phyloP scores from a whole-genome alignment of 495 filamentous ascomycete species.

The Neurospora sp. region DNA sequence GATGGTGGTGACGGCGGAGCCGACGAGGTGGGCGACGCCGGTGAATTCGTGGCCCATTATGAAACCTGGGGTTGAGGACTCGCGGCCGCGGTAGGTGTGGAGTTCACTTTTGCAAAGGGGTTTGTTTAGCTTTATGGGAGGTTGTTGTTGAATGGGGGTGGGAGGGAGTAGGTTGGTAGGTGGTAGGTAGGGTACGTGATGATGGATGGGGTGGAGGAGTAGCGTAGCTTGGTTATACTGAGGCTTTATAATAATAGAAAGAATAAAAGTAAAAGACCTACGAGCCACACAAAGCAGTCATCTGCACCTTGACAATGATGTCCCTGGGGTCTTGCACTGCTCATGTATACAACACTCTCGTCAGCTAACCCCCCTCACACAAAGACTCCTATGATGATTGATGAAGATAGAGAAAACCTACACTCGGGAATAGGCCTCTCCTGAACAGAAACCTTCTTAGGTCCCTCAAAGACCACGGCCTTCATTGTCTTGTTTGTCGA shows the following conservation, averaged over 20 bases:
- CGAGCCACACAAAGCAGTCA: constrained; percentile 88
- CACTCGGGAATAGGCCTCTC: constrained; percentile 53
- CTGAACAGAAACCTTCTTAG: constrained; percentile 50
- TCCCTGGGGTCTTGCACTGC: constrained; percentile 62
- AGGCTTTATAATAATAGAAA: background rate
- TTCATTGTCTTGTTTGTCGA: constrained; percentile 41
- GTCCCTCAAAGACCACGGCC: constrained; percentile 62
- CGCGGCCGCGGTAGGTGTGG: constrained; percentile 80
- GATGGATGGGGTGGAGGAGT: background rate
- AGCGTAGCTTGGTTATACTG: background rate
- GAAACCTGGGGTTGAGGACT: constrained; percentile 40
- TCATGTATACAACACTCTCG: constrained; percentile 20
- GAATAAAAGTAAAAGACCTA: constrained; percentile 31
- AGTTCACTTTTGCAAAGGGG: constrained; percentile 53
- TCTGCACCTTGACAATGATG: constrained; percentile 74
- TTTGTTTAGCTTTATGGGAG: too few relatives aligned
- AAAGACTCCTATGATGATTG: background rate
- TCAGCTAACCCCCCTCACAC: background rate
- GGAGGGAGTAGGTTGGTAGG: too few relatives aligned
- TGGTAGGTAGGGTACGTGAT: background rate
- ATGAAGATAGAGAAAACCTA: constrained; percentile 8
- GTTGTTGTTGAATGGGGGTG: background rate
- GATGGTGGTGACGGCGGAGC: constrained; percentile 56
- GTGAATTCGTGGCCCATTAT: constrained; percentile 75
- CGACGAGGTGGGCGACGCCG: constrained; percentile 60